Base-by-base conservation (phyloP, 2,329 filamentous ascomycete genomes). In the Diaporthe caulivora region DNA sequence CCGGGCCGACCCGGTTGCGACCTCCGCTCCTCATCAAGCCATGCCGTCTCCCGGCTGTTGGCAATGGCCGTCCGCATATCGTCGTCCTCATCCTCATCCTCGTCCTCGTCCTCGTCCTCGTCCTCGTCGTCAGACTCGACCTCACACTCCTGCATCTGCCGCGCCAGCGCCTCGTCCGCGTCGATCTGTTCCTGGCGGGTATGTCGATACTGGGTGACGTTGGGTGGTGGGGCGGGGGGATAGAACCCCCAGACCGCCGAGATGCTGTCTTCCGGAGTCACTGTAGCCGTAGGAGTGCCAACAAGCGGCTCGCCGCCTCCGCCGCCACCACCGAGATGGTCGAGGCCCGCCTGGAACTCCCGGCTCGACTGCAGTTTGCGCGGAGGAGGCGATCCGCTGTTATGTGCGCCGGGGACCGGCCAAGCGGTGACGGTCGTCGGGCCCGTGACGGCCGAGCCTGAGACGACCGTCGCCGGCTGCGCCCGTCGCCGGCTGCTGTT, bases 301-400 rank as follows among this genome's bases (percentile, higher is more conserved):
- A 44, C 24, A 11, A 18, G 49, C 21, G 17, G 17, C 7, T 8
- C 29, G 21, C 4, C 26, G 44, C 42, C 6, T 6, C 11, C 37
- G 37, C 11, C 37, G 37, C 11, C 37, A 10, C 11, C 37, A 10
- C 11, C 13, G 68, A 71, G 70, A 26, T n/a, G 26, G 26, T 40
- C 24, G 11, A 74, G 68, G 18, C 57, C 68, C 34, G 58, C 37
- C 17, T 51, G 68, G 34, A 74, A 74, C 4, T 53, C 68, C 18
- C 34, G 29, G 51, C 31, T 42, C 42, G 68, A 53, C 31, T 13
- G 62, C 47, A 31, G 9, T n/a, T 10, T 67, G 47, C n/a, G 44
- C 4, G 34, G 34, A 9, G 34, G 34, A 34, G 34, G 34, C 34
- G 34, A 29, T 2, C 44, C 26, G 62, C 31, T 67, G 42, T 21